Evolutionary conservation across 768 basidiomycete species (phyloP).

Genomic region (Podaxis sp.): DNA sequence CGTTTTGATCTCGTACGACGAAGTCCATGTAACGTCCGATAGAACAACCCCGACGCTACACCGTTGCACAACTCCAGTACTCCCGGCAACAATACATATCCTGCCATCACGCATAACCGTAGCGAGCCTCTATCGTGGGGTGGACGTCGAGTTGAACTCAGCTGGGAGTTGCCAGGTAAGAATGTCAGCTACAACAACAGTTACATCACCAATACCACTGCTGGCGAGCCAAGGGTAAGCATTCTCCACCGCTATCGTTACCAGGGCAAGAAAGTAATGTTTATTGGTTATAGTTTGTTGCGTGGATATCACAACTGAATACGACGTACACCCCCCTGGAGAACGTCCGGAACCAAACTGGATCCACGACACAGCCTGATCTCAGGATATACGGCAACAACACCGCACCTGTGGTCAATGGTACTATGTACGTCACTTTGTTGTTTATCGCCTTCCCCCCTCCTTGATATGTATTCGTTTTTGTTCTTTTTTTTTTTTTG

Average conservation of each 20-base stretch:
- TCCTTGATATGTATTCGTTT: neutral
- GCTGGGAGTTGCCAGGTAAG: conserved; percentile 59
- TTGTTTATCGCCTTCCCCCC: neutral
- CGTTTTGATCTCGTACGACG: neutral
- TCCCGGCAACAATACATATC: conserved; percentile 36
- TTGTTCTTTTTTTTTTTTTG: neutral
- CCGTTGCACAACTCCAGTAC: conserved; percentile 22
- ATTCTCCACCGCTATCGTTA: neutral
- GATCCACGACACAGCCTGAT: conserved; percentile 47
- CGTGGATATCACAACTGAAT: conserved; percentile 64
- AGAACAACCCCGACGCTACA: conserved; percentile 28
- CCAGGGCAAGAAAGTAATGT: neutral
- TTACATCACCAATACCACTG: conserved; percentile 51
- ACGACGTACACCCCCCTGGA: conserved; percentile 53
- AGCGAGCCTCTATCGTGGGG: conserved; percentile 44
- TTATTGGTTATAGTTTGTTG: conserved; percentile 38
- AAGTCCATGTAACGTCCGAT: neutral
- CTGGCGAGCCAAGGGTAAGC: conserved; percentile 40
- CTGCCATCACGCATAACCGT: conserved; percentile 56
- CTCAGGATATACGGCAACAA: conserved; percentile 42
- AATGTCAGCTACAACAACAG: conserved; percentile 46
- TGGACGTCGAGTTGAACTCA: conserved; percentile 44
- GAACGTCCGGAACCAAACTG: conserved; percentile 42
- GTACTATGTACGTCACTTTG: conserved; percentile 39
- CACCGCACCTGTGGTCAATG: conserved; percentile 47